phyloP scores from a whole-genome alignment of 2,329 filamentous ascomycete species.

The Colletotrichum tropicicola region DNA sequence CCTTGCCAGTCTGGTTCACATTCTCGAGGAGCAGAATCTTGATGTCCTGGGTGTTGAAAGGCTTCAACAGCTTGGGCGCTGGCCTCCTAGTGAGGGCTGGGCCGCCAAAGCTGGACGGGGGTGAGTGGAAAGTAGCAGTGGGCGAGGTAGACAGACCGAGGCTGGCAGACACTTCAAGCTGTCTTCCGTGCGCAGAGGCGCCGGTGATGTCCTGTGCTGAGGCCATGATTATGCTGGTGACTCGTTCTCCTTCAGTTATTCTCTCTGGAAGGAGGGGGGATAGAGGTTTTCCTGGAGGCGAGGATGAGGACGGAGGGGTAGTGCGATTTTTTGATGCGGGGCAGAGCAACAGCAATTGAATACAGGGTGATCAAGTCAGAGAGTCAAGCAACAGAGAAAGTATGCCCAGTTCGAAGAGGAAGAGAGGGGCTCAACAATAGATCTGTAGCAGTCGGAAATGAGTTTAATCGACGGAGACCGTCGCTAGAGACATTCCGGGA shows the following conservation, averaged over 20 bases:
- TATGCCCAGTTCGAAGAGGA: too few relatives aligned
- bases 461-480: background rate
- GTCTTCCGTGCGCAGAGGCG: slow-evolving; percentile 39
- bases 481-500: background rate
- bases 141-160: slow-evolving; percentile 80
- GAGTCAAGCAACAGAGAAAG: background rate
- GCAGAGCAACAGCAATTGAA: background rate
- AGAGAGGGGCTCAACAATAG: too few relatives aligned
- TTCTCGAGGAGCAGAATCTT: slow-evolving; percentile 97
- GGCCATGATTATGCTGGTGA: slow-evolving; percentile 51
- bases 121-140: slow-evolving; percentile 77
- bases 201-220: slow-evolving; percentile 58
- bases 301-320: slow-evolving; percentile 14
- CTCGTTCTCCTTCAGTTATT: too few relatives aligned
- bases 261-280: too few relatives aligned
- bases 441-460: background rate
- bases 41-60: slow-evolving; percentile 94
- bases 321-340: slow-evolving; percentile 16
- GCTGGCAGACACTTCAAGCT: slow-evolving; percentile 61
- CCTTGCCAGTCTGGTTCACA: slow-evolving; percentile 88
- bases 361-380: too few relatives aligned
- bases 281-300: background rate
- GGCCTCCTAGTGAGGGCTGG: slow-evolving; percentile 52
- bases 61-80: slow-evolving; percentile 82
- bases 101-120: slow-evolving; percentile 68